Evolutionary conservation across 768 basidiomycete species (phyloP), one percentile per base, ranked within the genome.

Genomic region (Boletus tomentosulus): DNA sequence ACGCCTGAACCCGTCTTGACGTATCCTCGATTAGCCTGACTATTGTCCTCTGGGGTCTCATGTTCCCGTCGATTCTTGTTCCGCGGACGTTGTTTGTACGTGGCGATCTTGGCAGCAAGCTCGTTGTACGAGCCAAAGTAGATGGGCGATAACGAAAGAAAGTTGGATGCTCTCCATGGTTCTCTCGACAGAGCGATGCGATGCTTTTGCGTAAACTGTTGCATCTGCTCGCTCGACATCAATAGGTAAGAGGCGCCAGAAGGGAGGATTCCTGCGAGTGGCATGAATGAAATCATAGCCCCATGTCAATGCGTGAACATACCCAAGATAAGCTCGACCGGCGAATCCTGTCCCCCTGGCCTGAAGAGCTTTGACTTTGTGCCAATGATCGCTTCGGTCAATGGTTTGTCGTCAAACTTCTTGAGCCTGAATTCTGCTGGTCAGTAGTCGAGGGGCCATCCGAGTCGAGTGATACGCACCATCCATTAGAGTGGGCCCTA

Each of bases 131-230:
- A 60, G 45, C 47, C 15, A 48, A 82, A 82, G 41, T 68, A 62
- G 33, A 81, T 77, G 1, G 80, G 80, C 0, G 80, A 81, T 8
- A 82, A 57, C 0, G 79, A 80, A 27, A 73, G 67, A 51, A 78
- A 79, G 9, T 72, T 59, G 4, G 48, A 50, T 5, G 66, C 54
- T 6, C 6, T 42, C 55, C 62, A 57, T 0, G 60, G 41, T 0
- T 43, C 49, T 30, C 62, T 63, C 37, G 57, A 62, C 24, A 51
- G 27, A 3, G 2, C 30, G n/a, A 62, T 57, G 4, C 51, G 56
- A 16, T 69, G 52, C 31, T 33, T 58, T 43, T 12, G 61, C 5
- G 61, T 57, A 56, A 63, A 71, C 22, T 34, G 35, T 31, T 37
- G 56, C 61, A 60, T 60, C 50, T 77, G 74, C 33, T 67, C 64